Evolutionary conservation across 371 early-diverging fungal genomes (phyloP).

Genomic region (Smittium culicis): DNA sequence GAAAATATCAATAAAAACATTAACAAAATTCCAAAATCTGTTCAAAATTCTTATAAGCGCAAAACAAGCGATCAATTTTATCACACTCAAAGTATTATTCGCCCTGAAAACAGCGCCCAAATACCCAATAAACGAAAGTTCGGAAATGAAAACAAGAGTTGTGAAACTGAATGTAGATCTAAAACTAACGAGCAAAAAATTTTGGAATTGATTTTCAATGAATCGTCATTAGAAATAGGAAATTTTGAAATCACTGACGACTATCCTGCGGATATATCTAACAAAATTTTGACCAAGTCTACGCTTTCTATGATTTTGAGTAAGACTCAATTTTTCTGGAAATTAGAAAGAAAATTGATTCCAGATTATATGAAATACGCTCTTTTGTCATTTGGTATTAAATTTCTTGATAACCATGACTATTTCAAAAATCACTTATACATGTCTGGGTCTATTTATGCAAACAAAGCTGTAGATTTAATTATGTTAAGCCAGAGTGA

Average conservation of each 20-base stretch:
- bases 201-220: neutral
- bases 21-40: neutral
- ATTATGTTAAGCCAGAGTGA: neutral
- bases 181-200: too few species aligned
- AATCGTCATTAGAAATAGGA: neutral
- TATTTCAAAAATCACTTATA: neutral
- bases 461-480: neutral
- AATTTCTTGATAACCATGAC: neutral
- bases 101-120: neutral
- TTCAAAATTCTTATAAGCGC: neutral
- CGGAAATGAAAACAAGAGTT: neutral
- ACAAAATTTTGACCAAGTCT: neutral
- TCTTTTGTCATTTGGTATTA: neutral
- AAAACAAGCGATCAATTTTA: neutral
- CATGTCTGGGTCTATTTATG: neutral
- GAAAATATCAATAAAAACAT: neutral
- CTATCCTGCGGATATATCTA: neutral
- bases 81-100: neutral
- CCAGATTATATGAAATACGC: neutral
- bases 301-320: neutral
- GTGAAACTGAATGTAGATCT: too few species aligned
- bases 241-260: neutral
- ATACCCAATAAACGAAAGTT: neutral
- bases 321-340: neutral
- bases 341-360: neutral